Base-by-base conservation (phyloP, 306 rosid species). In the Echinosophora koreensis region DNA sequence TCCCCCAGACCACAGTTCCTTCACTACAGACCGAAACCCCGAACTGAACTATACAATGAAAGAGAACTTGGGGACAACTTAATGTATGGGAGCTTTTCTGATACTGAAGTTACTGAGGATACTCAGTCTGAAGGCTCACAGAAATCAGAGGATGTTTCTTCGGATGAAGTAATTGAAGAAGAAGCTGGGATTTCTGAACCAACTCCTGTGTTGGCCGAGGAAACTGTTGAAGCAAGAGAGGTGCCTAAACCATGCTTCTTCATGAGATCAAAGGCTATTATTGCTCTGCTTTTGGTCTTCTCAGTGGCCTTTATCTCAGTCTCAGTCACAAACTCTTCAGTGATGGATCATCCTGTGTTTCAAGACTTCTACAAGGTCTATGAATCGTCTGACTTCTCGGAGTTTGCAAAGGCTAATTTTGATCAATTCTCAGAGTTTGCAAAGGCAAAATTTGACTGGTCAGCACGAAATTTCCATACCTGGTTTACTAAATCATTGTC, bases 1-100 rank as follows among this genome's bases (percentile, higher is more conserved):
- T 94, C 96, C 1, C 96, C 98, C 0, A 87, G 98, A 77, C 97
- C 98, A 2, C 94, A 87, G 80, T 94, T 94, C 74, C 97, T 94
- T 52, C 92, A 80, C 76, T 94, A 91, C 84, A 86, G 72, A 75
- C 97, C 97, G 0, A 90, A 85, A 62, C 88, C 90, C 2, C 76
- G 90, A 69, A 79, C 86, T 22, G 86, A 83, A 61, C 80, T 88
- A 18, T 68, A 58, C 49, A 74, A 58, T 37, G 87, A 82, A 60
- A 80, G 75, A 32, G 88, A 55, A 15, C 84, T 81, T 2, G 95
- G 89, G 69, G 97, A 86, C 6, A 79, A 85, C 68, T 77, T 87
- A 77, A 34, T 80, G 10, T 86, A 77, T 2, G 88, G 69, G 52
- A 88, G 82, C 83, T 80, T 80, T 73, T 91, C 96, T 0, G 96